Conservation (phyloP, 352 stramenopile species). For the Pythium guiyangense region DNA sequence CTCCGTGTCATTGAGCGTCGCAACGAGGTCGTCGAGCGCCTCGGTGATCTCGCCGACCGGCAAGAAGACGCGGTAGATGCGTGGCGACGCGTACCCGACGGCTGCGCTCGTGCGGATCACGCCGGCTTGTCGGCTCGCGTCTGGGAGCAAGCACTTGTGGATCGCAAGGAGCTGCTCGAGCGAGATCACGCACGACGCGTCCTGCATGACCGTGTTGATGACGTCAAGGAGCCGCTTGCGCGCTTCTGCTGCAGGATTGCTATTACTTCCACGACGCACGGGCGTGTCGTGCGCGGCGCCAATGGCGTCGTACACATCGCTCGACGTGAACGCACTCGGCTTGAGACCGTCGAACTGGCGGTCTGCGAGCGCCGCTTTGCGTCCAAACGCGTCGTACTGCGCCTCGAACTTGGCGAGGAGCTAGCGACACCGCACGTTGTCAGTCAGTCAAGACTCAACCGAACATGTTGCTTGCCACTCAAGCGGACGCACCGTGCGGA, state of each 20-base stretch:
- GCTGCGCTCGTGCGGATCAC: conserved; percentile 50
- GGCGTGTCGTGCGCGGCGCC: conserved; percentile 48
- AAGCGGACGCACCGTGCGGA: conserved; percentile 32
- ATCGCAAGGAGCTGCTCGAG: conserved; percentile 55
- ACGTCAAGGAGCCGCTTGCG: conserved; percentile 43
- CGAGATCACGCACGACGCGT: conserved; percentile 44
- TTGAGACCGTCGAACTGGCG: conserved; percentile 30
- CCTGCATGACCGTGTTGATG: conserved; percentile 64
- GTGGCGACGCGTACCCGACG: conserved; percentile 70
- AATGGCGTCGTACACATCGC: conserved; percentile 73
- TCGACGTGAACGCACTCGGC: conserved; percentile 43
- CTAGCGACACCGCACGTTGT: conserved; percentile 12
- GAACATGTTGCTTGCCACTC: neutral
- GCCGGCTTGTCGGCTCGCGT: conserved; percentile 35
- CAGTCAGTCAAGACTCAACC: neutral
- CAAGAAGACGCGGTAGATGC: conserved; percentile 80
- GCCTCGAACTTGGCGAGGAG: conserved; percentile 33
- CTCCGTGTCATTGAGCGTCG: conserved; percentile 37
- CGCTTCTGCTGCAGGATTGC: conserved; percentile 15
- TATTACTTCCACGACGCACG: neutral
- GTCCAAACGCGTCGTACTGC: conserved; percentile 58
- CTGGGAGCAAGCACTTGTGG: conserved; percentile 49
- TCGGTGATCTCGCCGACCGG: conserved; percentile 51
- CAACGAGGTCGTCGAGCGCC: conserved; percentile 38
- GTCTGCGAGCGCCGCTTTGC: conserved; percentile 32